Evolutionary conservation across 805 yeast genomes (phyloP).

Genomic region (Saccharomycopsis sp.): DNA sequence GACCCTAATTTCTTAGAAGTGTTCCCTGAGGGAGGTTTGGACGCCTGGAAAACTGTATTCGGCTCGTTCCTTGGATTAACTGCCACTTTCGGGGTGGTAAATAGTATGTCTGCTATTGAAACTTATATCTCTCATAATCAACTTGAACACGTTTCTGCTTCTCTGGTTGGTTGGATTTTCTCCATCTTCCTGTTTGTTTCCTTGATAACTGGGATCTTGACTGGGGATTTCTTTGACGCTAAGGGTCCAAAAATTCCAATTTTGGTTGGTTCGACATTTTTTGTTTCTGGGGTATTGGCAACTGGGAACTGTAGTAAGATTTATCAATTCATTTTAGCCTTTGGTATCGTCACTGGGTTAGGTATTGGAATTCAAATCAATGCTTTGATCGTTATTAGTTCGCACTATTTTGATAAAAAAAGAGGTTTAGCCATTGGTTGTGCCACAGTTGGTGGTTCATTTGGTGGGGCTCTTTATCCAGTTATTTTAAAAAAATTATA

Average conservation of each 20-base stretch:
- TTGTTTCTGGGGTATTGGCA: constrained; percentile 32
- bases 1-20: no score
- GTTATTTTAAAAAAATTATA: constrained; percentile 33
- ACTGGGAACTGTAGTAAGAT: constrained; percentile 34
- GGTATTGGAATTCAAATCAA: constrained; percentile 34
- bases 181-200: constrained; percentile 25
- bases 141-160: constrained; percentile 32
- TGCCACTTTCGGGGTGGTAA: constrained; percentile 54
- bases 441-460: constrained; percentile 39
- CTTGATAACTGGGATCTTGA: constrained; percentile 27
- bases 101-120: constrained; percentile 58
- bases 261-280: constrained; percentile 28
- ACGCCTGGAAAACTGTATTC: constrained; percentile 44
- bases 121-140: constrained; percentile 48
- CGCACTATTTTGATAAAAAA: constrained; percentile 34
- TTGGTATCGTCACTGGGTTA: constrained; percentile 36
- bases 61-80: constrained; percentile 52
- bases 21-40: constrained; percentile 53
- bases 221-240: constrained; percentile 37
- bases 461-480: constrained; percentile 42
- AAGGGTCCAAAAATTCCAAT: constrained; percentile 32
- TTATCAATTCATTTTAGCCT: constrained; percentile 43
- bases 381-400: constrained; percentile 33
- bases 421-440: constrained; percentile 37
- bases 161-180: constrained; percentile 62